phyloP scores from a whole-genome alignment of 1,139 yeast genomes.

The Taiozyma sp. region DNA sequence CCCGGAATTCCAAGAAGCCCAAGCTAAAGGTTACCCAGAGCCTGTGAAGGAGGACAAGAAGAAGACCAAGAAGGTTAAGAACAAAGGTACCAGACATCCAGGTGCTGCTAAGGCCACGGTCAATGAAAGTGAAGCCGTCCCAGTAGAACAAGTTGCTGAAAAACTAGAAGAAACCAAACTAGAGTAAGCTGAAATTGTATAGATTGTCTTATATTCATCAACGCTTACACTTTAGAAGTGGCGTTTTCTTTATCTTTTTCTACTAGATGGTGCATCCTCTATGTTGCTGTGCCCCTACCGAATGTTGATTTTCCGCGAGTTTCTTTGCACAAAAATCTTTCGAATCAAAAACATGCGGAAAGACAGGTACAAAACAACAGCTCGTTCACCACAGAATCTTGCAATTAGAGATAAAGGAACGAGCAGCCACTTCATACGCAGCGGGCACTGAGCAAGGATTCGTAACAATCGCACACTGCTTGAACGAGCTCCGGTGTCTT shows the following conservation, averaged over 20 bases:
- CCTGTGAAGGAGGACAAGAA: conserved; percentile 55
- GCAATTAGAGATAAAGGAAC: no score
- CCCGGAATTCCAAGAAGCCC: conserved; percentile 72
- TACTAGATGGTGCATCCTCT: no score
- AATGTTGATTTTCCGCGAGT: not conserved
- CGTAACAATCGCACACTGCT: not conserved
- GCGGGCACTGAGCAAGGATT: not conserved
- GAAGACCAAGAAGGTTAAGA: conserved; percentile 73
- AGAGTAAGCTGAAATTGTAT: not conserved
- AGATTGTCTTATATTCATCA: not conserved
- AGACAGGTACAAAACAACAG: not conserved
- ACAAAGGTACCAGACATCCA: conserved; percentile 84
- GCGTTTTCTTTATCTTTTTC: not conserved
- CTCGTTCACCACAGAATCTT: not conserved
- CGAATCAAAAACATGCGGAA: not conserved
- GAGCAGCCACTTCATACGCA: not conserved
- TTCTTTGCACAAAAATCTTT: not conserved
- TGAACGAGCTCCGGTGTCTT: not conserved
- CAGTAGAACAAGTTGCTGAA: conserved; percentile 30
- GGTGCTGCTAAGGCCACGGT: conserved; percentile 36
- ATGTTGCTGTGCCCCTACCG: not conserved
- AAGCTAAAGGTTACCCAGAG: conserved; percentile 79
- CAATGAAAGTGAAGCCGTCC: conserved; percentile 11
- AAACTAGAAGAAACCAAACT: conserved; percentile 8
- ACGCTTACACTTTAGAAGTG: not conserved